These are phyloP conservation scores for Epichloe coenophiala DNA, from an alignment of 2,329 filamentous ascomycete species.

Conservation along the genomic window DNA sequence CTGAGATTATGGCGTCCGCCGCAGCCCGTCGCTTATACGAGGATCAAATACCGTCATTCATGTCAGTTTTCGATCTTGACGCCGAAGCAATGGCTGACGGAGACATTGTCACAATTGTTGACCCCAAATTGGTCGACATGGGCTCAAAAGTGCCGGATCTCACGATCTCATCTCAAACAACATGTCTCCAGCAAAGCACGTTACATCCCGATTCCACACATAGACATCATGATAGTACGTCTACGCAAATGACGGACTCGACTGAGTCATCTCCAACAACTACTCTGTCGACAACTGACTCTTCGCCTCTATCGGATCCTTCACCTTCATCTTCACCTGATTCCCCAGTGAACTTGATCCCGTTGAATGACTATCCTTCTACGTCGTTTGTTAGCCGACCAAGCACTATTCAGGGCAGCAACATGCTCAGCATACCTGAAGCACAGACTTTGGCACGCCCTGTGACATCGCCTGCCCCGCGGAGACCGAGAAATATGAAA, in stretches of 20 bases:
- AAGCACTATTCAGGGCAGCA: conserved; percentile 13
- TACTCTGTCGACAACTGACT: conserved; percentile 84
- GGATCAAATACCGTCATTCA: conserved; percentile 62
- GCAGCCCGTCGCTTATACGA: conserved; percentile 48
- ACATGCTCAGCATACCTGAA: conserved; percentile 29
- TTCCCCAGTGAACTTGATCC: conserved; percentile 64
- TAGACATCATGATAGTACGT: conserved; percentile 65
- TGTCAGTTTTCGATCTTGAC: conserved; percentile 61
- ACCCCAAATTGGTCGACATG: conserved; percentile 38
- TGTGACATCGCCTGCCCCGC: conserved; percentile 55
- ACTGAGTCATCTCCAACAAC: conserved; percentile 92
- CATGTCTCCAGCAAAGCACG: conserved; percentile 25
- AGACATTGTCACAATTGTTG: conserved; percentile 39
- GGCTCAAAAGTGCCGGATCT: conserved; percentile 26
- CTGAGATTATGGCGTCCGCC: conserved; percentile 45
- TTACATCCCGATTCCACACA: conserved; percentile 40
- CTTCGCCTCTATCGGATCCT: conserved; percentile 76
- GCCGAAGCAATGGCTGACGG: conserved; percentile 39
- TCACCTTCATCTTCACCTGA: conserved; percentile 89
- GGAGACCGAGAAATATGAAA: conserved; percentile 71
- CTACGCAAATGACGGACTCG: conserved; percentile 66
- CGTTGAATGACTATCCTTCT: conserved; percentile 54
- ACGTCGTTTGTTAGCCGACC: conserved; percentile 39
- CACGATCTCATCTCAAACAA: conserved; percentile 22
- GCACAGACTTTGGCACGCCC: conserved; percentile 35